Evolutionary conservation across 306 rosid genomes (phyloP), one percentile per base, ranked within the genome.

Genomic region (Acacia confusa): DNA sequence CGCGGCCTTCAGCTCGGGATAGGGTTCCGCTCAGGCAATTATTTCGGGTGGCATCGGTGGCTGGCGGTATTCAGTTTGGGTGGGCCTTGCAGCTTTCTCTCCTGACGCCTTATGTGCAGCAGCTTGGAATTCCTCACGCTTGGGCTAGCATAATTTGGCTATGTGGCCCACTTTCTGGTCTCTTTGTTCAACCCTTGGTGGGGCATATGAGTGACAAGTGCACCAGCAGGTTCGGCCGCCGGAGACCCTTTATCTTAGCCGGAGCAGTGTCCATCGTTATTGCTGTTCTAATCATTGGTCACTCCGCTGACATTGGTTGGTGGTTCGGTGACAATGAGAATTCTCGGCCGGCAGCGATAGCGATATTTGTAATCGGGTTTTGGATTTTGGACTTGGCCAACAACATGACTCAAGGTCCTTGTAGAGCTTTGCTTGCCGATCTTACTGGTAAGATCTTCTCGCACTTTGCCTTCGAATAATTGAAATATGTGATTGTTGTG

Each of bases 41-140:
- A 8, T 86, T 93, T 6, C 90, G 92, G 3, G 93, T 95, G 44
- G 92, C 99, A 2, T 95, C 97, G 0, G 96, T 95, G 8, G 97
- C 98, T 1, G 77, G 94, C 7, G 99, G 99, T 2, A 93, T 93
- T 45, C 99, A 95, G 65, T 95, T 95, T 83, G 99, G 99, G 1
- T 95, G 99, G 99, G 99, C 99, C 30, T 17, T 95, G 36, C 99
- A 95, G 87, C 96, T 95, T 15, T 95, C 98, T 32, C 94, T 95
- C 2, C 48, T 93, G 53, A 93, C 97, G 1, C 98, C 99, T 0
- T 95, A 95, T 50, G 94, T 95, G 36, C 99, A 95, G 79, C 98
- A 95, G 86, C 88, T 95, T 3, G 99, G 99, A 34, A 91, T 96
- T 55, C 97, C 98, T 67, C 98, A 96, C 76, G 88, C 91, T 16